Base-by-base conservation (phyloP, 2,329 filamentous ascomycete species). In the Lachnellula hyalina region DNA sequence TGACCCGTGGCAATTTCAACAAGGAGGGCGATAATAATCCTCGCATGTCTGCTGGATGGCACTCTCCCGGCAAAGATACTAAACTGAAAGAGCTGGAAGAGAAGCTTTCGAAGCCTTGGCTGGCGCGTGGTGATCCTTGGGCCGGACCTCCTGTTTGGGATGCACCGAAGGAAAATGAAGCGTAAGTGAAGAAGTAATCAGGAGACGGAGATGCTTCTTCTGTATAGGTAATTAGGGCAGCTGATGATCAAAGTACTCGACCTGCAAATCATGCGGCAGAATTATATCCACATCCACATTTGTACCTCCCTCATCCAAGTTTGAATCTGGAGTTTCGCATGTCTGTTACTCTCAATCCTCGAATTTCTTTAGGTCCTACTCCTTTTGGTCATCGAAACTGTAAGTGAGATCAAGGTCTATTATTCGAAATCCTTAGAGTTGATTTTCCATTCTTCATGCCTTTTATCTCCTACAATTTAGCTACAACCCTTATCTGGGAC, bases 261-360 rank as follows among this genome's bases (percentile, higher is more conserved):
- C 38, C 62, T 11, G 36, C 54, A 15, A 51, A 59, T 28, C 41
- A 11, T 21, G 28, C 55, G 12, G 15, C 46, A 5, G 52, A 55
- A 17, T 32, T 55, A 25, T 65, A 63, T 55, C 64, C 65, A 11
- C 71, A 73, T 58, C 73, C 76, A 17, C 64, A 68, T 41, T 59
- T 77, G 35, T 69, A 69, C 4, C 72, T 79, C 49, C 76, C 77
- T 14, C 72, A 73, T 62, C 76, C 77, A 5, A 71, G 69, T 38
- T 71, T 78, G 49, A 72, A 72, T 49, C 76, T 78, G 46, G 77
- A 80, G 62, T 78, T 80, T 60, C 75, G 76, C 53, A 74, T 80
- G 65, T 73, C 74, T 41, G 76, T 79, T 14, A 69, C 67, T 17
- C 67, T 78, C 28, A 74, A 75, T 56, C 73, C 74, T 17, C 68